Evolutionary conservation across 345 rosid species (phyloP).

Genomic region (Clarkia xantiana): DNA sequence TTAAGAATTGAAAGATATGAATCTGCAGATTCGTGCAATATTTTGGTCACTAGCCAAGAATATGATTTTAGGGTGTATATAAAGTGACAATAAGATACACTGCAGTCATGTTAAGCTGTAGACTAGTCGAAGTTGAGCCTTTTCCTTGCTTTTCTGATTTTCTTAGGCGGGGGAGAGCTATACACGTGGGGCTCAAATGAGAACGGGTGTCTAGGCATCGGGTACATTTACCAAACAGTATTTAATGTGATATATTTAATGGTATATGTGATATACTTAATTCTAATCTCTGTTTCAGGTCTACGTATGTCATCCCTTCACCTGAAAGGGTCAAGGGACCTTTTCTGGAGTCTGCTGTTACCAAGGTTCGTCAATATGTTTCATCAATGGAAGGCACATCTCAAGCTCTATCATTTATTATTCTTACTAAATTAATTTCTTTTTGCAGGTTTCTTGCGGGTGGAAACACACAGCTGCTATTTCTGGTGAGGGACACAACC

Average conservation of each 20-base stretch:
- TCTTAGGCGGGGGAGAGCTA: constrained; percentile 62
- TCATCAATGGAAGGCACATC: neutral
- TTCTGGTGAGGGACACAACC: constrained; percentile 37
- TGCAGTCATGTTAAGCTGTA: too few species aligned
- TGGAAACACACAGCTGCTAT: constrained; percentile 98
- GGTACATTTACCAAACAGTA: constrained; percentile 22
- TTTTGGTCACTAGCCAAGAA: too few species aligned
- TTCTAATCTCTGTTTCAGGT: constrained; percentile 26
- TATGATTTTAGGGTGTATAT: too few species aligned
- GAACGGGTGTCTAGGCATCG: constrained; percentile 87
- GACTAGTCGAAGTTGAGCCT: too few species aligned
- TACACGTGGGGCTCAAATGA: constrained; percentile 88
- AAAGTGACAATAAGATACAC: too few species aligned
- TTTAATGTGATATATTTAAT: neutral
- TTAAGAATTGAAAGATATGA: too few species aligned
- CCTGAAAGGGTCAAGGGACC: constrained; percentile 80
- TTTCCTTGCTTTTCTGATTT: neutral
- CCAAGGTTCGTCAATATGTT: constrained; percentile 26
- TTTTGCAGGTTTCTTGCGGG: constrained; percentile 75
- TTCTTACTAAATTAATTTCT: neutral
- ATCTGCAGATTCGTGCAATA: too few species aligned
- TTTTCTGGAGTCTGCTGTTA: constrained; percentile 39
- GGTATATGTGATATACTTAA: constrained; percentile 5
- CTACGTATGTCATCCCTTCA: constrained; percentile 35
- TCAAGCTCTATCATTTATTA: neutral